Evolutionary conservation across 495 filamentous ascomycete species (phyloP).

Genomic region (Annulohypoxylon bovei): DNA sequence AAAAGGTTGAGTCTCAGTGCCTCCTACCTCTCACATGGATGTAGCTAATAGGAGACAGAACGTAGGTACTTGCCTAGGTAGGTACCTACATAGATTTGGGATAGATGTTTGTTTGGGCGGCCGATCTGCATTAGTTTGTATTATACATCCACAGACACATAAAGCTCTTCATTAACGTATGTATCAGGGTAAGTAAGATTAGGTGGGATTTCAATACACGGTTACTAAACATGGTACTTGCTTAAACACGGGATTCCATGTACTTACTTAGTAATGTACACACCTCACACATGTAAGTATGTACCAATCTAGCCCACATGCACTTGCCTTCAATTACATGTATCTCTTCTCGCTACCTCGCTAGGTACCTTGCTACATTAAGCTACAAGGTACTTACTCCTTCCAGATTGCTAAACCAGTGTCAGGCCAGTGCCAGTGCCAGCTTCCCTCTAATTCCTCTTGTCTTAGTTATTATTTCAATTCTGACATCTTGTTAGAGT

Average conservation of each 20-base stretch:
- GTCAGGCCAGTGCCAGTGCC: neutral
- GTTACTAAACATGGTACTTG: neutral
- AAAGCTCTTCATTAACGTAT: neutral
- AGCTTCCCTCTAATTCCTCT: constrained; percentile 16
- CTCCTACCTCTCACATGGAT: neutral
- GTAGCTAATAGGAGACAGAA: neutral
- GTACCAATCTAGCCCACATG: neutral
- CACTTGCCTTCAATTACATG: constrained; percentile 1
- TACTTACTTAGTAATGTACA: neutral
- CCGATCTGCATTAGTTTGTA: constrained; percentile 19
- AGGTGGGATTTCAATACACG: constrained; percentile 2
- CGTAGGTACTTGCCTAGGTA: too few species aligned
- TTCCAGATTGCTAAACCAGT: constrained; percentile 9
- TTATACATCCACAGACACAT: neutral
- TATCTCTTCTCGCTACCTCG: neutral
- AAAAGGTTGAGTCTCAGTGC: neutral
- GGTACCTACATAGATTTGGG: neutral
- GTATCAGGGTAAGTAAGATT: neutral
- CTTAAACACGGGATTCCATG: neutral
- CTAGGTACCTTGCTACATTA: neutral
- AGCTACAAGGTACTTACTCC: constrained; percentile 13
- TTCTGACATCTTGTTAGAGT: constrained; percentile 1
- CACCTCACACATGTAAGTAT: neutral
- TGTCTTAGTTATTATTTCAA: constrained; percentile 10
- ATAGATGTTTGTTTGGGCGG: constrained; percentile 6